Conservation (phyloP, 192 early-diverging fungal species). For the Backusella australiensis region DNA sequence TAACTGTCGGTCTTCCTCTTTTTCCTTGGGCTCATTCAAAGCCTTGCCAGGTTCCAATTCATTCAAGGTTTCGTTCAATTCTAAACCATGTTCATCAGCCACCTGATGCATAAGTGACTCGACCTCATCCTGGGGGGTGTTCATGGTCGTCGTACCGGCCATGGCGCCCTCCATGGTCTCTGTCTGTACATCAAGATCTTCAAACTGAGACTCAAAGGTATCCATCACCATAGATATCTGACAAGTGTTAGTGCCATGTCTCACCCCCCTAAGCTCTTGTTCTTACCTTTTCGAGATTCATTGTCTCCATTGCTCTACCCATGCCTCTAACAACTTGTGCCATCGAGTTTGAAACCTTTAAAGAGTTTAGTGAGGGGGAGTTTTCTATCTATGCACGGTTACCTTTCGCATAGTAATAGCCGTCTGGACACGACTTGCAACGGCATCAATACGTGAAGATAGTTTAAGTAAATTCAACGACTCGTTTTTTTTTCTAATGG, state of each 20-base stretch:
- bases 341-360: slow-evolving; percentile 59
- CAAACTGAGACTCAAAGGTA: slow-evolving; percentile 91
- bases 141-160: slow-evolving; percentile 76
- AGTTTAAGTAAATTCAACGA: slow-evolving; percentile 83
- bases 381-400: background rate
- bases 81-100: slow-evolving; percentile 93
- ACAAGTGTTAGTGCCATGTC: background rate
- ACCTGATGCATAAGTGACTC: slow-evolving; percentile 91
- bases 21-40: slow-evolving; percentile 31
- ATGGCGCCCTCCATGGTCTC: slow-evolving; percentile 93
- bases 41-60: slow-evolving; percentile 19
- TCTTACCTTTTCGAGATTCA: slow-evolving; percentile 89
- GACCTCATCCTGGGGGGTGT: slow-evolving; percentile 86
- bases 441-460: slow-evolving; percentile 89
- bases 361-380: no score
- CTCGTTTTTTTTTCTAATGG: slow-evolving; percentile 98
- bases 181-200: slow-evolving; percentile 94
- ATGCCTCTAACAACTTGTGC: slow-evolving; percentile 85
- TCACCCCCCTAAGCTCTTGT: background rate
- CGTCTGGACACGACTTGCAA: slow-evolving; percentile 87
- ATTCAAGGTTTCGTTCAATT: slow-evolving; percentile 69
- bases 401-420: slow-evolving; percentile 89
- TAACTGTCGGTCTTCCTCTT: slow-evolving; percentile 40
- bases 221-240: slow-evolving; percentile 94
- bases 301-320: slow-evolving; percentile 85